Conservation (phyloP, 2,329 filamentous ascomycete species). For the Hypomyces rosellus region DNA sequence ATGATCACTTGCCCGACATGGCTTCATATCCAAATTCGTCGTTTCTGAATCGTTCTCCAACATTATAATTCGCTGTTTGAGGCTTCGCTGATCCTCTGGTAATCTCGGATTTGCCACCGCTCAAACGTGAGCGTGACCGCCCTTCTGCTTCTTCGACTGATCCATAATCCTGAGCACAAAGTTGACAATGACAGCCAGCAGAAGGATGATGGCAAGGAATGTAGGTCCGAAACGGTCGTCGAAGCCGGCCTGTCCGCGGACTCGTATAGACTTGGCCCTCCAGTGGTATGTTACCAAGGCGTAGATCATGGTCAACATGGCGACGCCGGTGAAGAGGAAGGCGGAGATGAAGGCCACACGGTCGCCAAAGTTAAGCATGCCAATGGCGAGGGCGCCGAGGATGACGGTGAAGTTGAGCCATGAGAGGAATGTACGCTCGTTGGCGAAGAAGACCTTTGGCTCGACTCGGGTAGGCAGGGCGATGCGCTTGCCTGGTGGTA, state of each 20-base stretch:
- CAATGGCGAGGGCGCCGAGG: conserved; percentile 90
- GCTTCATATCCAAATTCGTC: too few relatives aligned
- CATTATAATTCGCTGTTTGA: not conserved
- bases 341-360: conserved; percentile 89
- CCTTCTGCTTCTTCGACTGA: conserved; percentile 33
- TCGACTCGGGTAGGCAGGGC: conserved; percentile 96
- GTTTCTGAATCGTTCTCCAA: too few relatives aligned
- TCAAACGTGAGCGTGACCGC: conserved; percentile 14
- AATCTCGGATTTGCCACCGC: too few relatives aligned
- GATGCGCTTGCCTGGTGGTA: conserved; percentile 82
- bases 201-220: conserved; percentile 75
- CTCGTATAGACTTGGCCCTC: conserved; percentile 86
- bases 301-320: conserved; percentile 93
- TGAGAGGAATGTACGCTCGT: conserved; percentile 97
- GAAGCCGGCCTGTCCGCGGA: conserved; percentile 89
- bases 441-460: conserved; percentile 99
- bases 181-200: conserved; percentile 91
- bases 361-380: conserved; percentile 97
- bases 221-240: conserved; percentile 95
- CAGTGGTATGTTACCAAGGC: conserved; percentile 94
- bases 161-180: conserved; percentile 71
- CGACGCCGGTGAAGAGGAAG: conserved; percentile 87
- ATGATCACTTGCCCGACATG: too few relatives aligned
- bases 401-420: conserved; percentile 99
- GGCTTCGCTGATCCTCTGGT: not conserved